phyloP scores from a whole-genome alignment of 2,329 filamentous ascomycete species.

The Aspergillus tamarii region DNA sequence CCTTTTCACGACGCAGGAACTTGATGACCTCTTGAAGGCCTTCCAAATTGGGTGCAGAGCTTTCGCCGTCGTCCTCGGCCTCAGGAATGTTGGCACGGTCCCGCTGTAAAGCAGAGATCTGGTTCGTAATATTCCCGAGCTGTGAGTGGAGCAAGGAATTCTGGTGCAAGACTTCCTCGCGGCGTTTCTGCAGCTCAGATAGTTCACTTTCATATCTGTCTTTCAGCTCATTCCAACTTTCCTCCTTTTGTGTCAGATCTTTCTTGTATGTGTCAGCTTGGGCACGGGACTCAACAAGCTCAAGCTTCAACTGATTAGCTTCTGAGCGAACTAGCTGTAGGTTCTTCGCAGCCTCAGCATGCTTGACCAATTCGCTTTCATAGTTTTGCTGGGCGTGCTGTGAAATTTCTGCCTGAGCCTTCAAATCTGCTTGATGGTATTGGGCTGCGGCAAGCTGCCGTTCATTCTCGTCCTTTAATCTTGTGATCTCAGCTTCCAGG shows the following conservation, averaged over 20 bases:
- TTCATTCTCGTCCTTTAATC: conserved; percentile 82
- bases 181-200: conserved; percentile 72
- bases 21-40: conserved; percentile 87
- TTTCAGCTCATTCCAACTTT: conserved; percentile 83
- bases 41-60: conserved; percentile 63
- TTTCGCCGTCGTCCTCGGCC: conserved; percentile 48
- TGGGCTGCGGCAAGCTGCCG: conserved; percentile 77
- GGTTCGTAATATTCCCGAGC: conserved; percentile 77
- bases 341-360: conserved; percentile 89
- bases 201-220: conserved; percentile 84
- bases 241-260: conserved; percentile 76
- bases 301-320: conserved; percentile 78
- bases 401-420: conserved; percentile 90
- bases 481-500: conserved; percentile 76
- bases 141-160: conserved; percentile 90
- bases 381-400: conserved; percentile 93
- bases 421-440: conserved; percentile 87
- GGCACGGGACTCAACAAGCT: conserved; percentile 72
- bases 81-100: conserved; percentile 66
- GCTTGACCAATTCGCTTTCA: conserved; percentile 90
- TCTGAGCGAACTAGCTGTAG: conserved; percentile 79
- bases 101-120: conserved; percentile 79
- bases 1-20: conserved; percentile 92
- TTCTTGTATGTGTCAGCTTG: conserved; percentile 86
- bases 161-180: conserved; percentile 83